Percentiles rank a stretch among this genome's conserved stretches.
Conservation (phyloP, 306 rosid genomes). For the Vicia faba region DNA sequence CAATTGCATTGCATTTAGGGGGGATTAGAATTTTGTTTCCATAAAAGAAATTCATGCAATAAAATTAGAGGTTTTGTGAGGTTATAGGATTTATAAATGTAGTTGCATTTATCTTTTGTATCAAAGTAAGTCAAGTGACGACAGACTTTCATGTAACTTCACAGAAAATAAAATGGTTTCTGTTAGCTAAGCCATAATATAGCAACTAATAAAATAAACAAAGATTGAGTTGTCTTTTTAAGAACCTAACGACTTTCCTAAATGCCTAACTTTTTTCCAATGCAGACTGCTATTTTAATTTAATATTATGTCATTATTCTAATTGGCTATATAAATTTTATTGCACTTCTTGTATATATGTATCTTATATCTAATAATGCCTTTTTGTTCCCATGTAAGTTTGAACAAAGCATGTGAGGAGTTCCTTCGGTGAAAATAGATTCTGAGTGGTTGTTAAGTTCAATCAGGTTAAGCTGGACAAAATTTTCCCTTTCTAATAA, state of each 20-base stretch:
- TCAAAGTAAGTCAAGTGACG: not conserved
- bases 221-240: not conserved
- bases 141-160: not conserved
- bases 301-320: no score
- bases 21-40: constrained; percentile 17
- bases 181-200: not conserved
- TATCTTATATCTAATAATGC: no score
- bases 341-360: no score
- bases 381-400: no score
- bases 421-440: no score
- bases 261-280: not conserved
- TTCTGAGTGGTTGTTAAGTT: no score
- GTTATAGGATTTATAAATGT: constrained; percentile 1
- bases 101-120: constrained; percentile 1
- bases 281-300: not conserved
- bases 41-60: constrained; percentile 29
- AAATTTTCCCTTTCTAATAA: no score
- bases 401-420: no score
- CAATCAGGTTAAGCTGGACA: no score
- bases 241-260: not conserved
- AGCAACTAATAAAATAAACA: not conserved
- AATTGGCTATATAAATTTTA: no score
- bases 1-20: constrained; percentile 28
- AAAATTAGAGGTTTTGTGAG: constrained; percentile 36
- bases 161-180: not conserved